Conservation (phyloP, 1,139 yeast species). For the Candida sojae region DNA sequence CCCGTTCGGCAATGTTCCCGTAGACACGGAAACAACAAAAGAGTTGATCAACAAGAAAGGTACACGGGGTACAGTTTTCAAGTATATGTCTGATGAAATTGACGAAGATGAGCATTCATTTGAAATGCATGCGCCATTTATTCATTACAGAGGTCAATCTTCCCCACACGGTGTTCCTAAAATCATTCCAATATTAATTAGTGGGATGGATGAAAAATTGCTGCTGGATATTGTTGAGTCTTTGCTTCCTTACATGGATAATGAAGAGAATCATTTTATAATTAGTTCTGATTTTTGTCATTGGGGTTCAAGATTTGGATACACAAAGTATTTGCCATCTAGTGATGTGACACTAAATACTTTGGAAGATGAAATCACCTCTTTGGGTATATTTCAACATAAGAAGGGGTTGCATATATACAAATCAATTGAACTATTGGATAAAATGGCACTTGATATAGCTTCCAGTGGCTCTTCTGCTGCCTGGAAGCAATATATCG, state of each 20-base stretch:
- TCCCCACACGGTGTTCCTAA: constrained; percentile 45
- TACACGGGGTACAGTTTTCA: constrained; percentile 35
- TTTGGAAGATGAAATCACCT: constrained; percentile 18
- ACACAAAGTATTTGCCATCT: constrained; percentile 55
- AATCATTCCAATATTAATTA: constrained; percentile 80
- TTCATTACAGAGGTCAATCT: constrained; percentile 32
- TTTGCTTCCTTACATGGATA: constrained; percentile 56
- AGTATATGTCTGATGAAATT: constrained; percentile 54
- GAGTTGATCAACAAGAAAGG: constrained; percentile 25
- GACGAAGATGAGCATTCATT: constrained; percentile 92
- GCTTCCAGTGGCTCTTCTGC: constrained; percentile 55
- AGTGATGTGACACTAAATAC: constrained; percentile 15
- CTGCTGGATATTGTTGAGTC: constrained; percentile 48
- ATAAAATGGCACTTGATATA: constrained; percentile 66
- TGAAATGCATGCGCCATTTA: constrained; percentile 91
- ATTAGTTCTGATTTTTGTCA: constrained; percentile 94
- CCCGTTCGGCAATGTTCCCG: constrained; percentile 74
- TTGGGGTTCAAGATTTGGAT: constrained; percentile 86
- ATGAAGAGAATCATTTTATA: constrained; percentile 66
- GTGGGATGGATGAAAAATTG: constrained; percentile 53
- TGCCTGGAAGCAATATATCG: constrained; percentile 69
- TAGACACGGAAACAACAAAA: constrained; percentile 53
- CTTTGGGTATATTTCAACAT: constrained; percentile 16
- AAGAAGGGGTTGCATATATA: constrained; percentile 49
- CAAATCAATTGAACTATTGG: constrained; percentile 72